Base-by-base conservation (phyloP, 2,329 filamentous ascomycete species). In the Colletotrichum zoysiae region DNA sequence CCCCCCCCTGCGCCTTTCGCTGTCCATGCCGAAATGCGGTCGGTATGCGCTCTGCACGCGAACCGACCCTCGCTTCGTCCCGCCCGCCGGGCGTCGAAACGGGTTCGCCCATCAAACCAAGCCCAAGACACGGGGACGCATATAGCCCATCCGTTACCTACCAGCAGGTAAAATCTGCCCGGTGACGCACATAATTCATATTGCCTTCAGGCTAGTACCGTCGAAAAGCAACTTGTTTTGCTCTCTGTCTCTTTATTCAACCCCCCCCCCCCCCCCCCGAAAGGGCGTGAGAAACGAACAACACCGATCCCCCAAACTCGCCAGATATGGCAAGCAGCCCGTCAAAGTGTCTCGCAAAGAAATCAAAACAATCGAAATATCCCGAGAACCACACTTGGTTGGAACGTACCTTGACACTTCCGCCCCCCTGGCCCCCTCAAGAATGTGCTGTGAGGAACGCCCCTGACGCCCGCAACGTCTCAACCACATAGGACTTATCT, bases 361-460 rank as follows among this genome's bases (percentile, higher is more conserved):
- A 16, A 5, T 16, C 26, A 50, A 42, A 18, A 30, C 7, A 16
- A 30, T 6, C 33, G n/a, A 35, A n/a, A 56, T n/a, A 14, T 35
- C 18, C 53, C 53, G 26, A 56, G 26, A 38, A 56, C 20, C 33
- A 38, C 20, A 18, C 7, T 35, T 35, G 51, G 26, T 55, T 35
- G 51, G 30, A n/a, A 35, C 30, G 16, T 51, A 30, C 14, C 6
- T 53, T 20, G 38, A 55, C 23, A 23, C n/a, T 12, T 12, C 9
- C 5, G 18, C 20, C 6, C 56, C 35, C 3, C n/a, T n/a, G 6
- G 20, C 7, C 30, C 18, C n/a, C n/a, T 18, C n/a, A 48, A 33
- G 55, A 66, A 66, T 60, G 67, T 33, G 62, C 46, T 23, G 65
- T 48, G 62, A 70, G 61, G 62, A 59, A 59, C 35, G 42, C 38